Conservation (phyloP, 345 rosid genomes). For the Chamaenerion angustifolium region DNA sequence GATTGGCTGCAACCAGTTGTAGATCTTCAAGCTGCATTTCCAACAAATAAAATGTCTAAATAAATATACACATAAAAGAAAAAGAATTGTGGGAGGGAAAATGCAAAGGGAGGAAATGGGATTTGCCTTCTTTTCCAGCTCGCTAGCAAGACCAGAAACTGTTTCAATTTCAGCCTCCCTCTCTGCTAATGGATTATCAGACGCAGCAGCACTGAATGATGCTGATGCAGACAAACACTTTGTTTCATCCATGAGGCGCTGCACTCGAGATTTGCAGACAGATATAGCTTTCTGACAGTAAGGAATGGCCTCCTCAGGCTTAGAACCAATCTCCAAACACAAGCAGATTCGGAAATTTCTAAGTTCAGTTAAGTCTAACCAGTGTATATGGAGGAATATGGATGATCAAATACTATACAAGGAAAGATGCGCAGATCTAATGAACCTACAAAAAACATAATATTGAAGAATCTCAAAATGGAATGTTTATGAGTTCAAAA, state of each 20-base stretch:
- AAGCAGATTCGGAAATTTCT: constrained; percentile 85
- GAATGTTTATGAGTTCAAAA: neutral
- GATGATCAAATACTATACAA: neutral
- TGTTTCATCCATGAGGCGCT: constrained; percentile 43
- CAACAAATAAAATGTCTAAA: constrained; percentile 1
- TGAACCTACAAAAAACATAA: neutral
- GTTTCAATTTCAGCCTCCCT: constrained; percentile 67
- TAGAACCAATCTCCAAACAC: constrained; percentile 74
- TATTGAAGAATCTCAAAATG: neutral
- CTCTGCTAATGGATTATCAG: constrained; percentile 34
- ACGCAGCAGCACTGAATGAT: constrained; percentile 28
- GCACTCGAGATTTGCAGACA: constrained; percentile 54
- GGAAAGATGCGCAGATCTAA: neutral
- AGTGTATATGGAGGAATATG: neutral
- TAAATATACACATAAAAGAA: neutral
- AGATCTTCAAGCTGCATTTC: constrained; percentile 82
- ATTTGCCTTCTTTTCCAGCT: constrained; percentile 81
- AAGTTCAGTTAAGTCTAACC: constrained; percentile 32
- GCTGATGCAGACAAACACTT: constrained; percentile 36
- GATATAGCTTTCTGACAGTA: constrained; percentile 71
- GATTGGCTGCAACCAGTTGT: constrained; percentile 50
- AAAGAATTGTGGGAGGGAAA: too few species aligned
- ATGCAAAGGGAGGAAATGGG: too few species aligned
- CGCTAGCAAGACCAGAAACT: constrained; percentile 52
- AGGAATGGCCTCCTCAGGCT: constrained; percentile 62